These are phyloP conservation scores for Hypholoma sublateritium DNA, from an alignment of 768 basidiomycete genomes.

Conservation along the genomic window DNA sequence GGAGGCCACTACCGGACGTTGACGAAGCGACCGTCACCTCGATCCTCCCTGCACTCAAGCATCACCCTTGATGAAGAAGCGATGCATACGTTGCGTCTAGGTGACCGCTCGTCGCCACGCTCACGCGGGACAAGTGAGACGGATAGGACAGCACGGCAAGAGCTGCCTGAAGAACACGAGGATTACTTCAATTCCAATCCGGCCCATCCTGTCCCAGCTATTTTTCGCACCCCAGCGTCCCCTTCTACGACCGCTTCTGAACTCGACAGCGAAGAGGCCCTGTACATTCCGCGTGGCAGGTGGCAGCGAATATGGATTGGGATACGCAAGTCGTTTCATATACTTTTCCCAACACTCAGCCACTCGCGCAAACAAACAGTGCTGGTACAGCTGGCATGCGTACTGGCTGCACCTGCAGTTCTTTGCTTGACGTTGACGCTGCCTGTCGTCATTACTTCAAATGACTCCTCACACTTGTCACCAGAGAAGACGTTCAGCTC, in stretches of 20 bases:
- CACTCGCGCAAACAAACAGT: slow-evolving; percentile 70
- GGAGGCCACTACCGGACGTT: slow-evolving; percentile 69
- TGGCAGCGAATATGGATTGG: slow-evolving; percentile 37
- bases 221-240: slow-evolving; percentile 57
- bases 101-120: neutral
- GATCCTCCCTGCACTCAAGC: slow-evolving; percentile 27
- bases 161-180: slow-evolving; percentile 6
- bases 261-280: slow-evolving; percentile 41
- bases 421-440: slow-evolving; percentile 84
- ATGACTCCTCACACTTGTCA: slow-evolving; percentile 30
- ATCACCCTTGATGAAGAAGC: slow-evolving; percentile 27
- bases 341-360: slow-evolving; percentile 85
- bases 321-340: slow-evolving; percentile 47
- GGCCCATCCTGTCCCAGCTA: slow-evolving; percentile 44
- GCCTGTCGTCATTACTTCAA: slow-evolving; percentile 80
- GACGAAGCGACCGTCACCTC: slow-evolving; percentile 13
- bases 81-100: slow-evolving; percentile 22
- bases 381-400: slow-evolving; percentile 66
- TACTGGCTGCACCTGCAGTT: slow-evolving; percentile 87
- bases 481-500: slow-evolving; percentile 39
- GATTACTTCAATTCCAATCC: slow-evolving; percentile 18
- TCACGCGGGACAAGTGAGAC: neutral
- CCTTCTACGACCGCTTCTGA: slow-evolving; percentile 38
- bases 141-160: no score
- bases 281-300: slow-evolving; percentile 38